Base-by-base conservation (phyloP, 176 grass and related monocot genomes). In the Rhynchospora pubera region DNA sequence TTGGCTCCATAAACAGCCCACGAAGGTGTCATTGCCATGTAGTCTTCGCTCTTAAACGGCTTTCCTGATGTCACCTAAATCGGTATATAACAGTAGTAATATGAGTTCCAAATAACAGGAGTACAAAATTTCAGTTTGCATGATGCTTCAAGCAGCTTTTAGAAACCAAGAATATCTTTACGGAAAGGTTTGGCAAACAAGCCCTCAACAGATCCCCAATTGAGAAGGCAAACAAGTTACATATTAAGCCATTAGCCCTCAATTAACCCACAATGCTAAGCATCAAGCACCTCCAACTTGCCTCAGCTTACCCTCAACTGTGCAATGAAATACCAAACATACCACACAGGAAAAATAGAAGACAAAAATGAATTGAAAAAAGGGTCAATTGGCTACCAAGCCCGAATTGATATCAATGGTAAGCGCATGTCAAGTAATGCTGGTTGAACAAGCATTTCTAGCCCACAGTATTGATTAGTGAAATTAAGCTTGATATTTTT, bases 1-100 rank as follows among this genome's bases (percentile, higher is more conserved):
- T 90, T 86, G 1, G 96, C 92, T 24, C 92, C 92, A 57, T 99
- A 99, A 9, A 99, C 89, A 0, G 96, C 96, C 96, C 96, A 99
- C 2, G 89, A 89, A 30, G 96, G 96, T 39, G 96, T 93, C 22
- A 79, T 44, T 0, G 90, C 82, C 91, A 91, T 95, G 84, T 95
- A 99, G 81, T 99, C 85, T 53, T 87, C 82, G 48, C 90, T 93
- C 63, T 75, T 95, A 78, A 94, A 99, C 52, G 92, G 76, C 69
- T 91, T 93, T 77, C 87, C 87, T 0, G 92, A 95, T 65, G 80
- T 82, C 87, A 98, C 92, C 92, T 98, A 84, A 59, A 87, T 87
- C 88, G 22, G 1, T 18, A 15, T 88, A 89, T 14, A 59, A 85
- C 23, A 77, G 48, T 56, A 74, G 46, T 14, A 28, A 51, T 26